phyloP scores from a whole-genome alignment of 2,329 filamentous ascomycete genomes.

The Cordyceps cateniannulata region DNA sequence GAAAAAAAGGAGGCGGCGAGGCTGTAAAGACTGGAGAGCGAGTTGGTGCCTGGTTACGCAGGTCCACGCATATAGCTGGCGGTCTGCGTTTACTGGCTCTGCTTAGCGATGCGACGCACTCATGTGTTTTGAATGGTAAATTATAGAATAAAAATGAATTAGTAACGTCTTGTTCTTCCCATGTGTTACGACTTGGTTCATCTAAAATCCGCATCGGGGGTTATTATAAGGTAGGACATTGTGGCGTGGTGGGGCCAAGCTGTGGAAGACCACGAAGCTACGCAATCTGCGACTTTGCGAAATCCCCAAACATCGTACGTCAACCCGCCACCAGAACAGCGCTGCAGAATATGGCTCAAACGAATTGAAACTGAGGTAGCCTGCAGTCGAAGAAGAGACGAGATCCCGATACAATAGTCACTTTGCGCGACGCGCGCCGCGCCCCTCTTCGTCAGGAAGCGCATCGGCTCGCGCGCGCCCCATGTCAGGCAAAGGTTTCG shows the following conservation, averaged over 20 bases:
- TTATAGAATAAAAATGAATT: too few species aligned
- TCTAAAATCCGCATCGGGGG: too few species aligned
- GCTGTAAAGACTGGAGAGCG: not conserved
- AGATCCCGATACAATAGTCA: not conserved
- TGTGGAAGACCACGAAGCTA: not conserved
- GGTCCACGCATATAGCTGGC: not conserved
- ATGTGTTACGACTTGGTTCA: too few species aligned
- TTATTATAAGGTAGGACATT: not conserved
- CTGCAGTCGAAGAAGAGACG: not conserved
- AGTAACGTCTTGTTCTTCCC: too few species aligned
- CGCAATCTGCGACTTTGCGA: not conserved
- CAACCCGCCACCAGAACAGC: not conserved
- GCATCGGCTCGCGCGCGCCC: not conserved
- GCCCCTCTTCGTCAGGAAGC: not conserved
- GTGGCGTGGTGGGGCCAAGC: not conserved
- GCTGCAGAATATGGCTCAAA: not conserved
- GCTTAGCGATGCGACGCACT: not conserved
- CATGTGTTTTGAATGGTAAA: not conserved
- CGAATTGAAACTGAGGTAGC: not conserved
- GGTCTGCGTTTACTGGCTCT: not conserved
- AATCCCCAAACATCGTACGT: not conserved
- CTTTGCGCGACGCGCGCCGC: not conserved
- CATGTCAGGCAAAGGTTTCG: conserved; percentile 43
- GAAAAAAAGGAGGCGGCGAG: conserved; percentile 19
- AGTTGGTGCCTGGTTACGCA: not conserved